A percentile compares a stretch with the other conserved stretches of the same genome.
phyloP scores from a whole-genome alignment of 345 rosid species.

The Sisymbrium irio region DNA sequence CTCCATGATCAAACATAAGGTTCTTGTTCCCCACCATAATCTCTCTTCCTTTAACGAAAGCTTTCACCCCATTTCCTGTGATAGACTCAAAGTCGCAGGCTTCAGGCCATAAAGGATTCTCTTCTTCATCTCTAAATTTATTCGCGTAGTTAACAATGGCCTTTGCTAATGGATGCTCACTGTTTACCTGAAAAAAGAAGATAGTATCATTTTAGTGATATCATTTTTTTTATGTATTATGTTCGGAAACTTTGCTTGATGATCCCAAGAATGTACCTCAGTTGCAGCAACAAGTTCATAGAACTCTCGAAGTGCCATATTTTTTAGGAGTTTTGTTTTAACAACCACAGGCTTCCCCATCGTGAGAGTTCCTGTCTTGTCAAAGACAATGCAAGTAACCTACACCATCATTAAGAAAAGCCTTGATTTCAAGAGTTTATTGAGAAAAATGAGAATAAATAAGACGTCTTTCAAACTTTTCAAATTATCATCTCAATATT shows the following conservation, averaged over 20 bases:
- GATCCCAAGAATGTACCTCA: conserved; percentile 49
- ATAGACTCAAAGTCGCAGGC: conserved; percentile 61
- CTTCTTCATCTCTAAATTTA: conserved; percentile 72
- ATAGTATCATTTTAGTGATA: not conserved
- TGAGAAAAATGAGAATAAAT: too few relatives aligned
- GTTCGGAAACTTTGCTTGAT: not conserved
- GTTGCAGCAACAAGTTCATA: conserved; percentile 80
- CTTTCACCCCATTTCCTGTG: conserved; percentile 89
- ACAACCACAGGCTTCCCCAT: conserved; percentile 86
- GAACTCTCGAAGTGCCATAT: conserved; percentile 66
- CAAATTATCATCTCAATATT: not conserved
- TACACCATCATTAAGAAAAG: conserved; percentile 26
- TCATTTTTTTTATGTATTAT: not conserved
- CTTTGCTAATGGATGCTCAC: conserved; percentile 94
- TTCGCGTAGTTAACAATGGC: conserved; percentile 76
- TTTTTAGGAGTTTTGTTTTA: conserved; percentile 65
- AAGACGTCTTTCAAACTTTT: too few relatives aligned
- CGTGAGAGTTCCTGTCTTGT: conserved; percentile 97
- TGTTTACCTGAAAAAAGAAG: conserved; percentile 50
- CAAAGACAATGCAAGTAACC: conserved; percentile 91
- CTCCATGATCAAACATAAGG: conserved; percentile 48
- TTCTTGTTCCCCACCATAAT: conserved; percentile 78
- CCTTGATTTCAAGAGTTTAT: too few relatives aligned
- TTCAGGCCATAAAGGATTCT: conserved; percentile 78
- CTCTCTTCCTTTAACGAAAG: conserved; percentile 54